These are phyloP conservation scores for Debaryomyces fabryi DNA, from an alignment of 1,139 yeast genomes.

Conservation along the genomic window DNA sequence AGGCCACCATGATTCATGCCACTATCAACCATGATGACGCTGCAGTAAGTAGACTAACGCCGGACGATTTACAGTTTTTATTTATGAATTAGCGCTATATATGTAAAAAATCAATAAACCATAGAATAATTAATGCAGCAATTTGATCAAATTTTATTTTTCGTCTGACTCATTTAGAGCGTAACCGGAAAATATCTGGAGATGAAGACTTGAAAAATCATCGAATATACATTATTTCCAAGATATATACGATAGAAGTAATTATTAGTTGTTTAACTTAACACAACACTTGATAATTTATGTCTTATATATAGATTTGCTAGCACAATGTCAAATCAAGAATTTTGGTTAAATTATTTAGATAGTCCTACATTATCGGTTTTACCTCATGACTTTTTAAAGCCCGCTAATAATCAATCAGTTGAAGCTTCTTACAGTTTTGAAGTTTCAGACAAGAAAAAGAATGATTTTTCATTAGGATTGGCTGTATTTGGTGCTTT, in stretches of 20 bases:
- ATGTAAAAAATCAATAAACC: background rate
- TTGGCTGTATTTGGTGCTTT: slow-evolving; percentile 74
- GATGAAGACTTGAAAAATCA: slow-evolving; percentile 1
- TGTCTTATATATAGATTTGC: slow-evolving; percentile 2
- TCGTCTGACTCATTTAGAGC: slow-evolving; percentile 7
- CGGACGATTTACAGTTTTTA: slow-evolving; percentile 91
- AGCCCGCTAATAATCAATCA: slow-evolving; percentile 71
- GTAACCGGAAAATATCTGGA: slow-evolving; percentile 1
- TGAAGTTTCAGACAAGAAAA: slow-evolving; percentile 29
- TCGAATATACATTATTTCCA: background rate
- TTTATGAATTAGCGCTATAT: slow-evolving; percentile 59
- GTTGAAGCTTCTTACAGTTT: slow-evolving; percentile 61
- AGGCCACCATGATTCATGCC: slow-evolving; percentile 97
- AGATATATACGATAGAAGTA: background rate
- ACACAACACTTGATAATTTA: background rate
- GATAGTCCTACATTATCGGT: slow-evolving; percentile 85
- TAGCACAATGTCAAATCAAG: slow-evolving; percentile 17
- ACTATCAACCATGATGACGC: slow-evolving; percentile 91
- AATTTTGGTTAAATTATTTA: slow-evolving; percentile 69
- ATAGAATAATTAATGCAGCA: background rate
- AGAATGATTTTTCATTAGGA: slow-evolving; percentile 49
- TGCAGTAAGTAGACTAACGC: slow-evolving; percentile 84
- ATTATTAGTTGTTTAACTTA: background rate
- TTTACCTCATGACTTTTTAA: slow-evolving; percentile 83
- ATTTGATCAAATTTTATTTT: slow-evolving; percentile 1